Evolutionary conservation across 371 early-diverging fungal genomes (phyloP).

Genomic region (Rhizopus microsporus): DNA sequence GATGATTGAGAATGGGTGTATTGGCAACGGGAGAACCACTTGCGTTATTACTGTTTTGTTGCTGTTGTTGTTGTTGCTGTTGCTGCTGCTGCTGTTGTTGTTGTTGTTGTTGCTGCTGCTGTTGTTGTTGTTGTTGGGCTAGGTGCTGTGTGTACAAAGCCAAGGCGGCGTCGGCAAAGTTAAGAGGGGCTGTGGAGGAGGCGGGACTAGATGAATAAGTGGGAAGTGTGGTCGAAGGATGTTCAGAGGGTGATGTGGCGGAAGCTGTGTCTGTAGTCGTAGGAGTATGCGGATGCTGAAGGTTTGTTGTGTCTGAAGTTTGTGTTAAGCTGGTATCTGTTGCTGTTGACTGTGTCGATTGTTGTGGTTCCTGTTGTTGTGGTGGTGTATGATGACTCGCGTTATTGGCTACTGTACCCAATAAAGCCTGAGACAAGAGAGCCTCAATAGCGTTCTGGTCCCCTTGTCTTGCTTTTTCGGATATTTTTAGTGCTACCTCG

Average conservation of each 20-base stretch:
- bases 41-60: neutral
- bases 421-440: conserved; percentile 41
- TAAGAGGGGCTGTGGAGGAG: conserved; percentile 22
- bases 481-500: conserved; percentile 45
- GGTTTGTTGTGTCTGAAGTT: neutral
- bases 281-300: conserved; percentile 3
- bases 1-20: conserved; percentile 20
- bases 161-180: conserved; percentile 45
- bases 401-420: conserved; percentile 19
- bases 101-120: conserved; percentile 9
- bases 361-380: conserved; percentile 5
- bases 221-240: neutral
- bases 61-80: conserved; percentile 2
- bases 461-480: conserved; percentile 43
- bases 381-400: conserved; percentile 1
- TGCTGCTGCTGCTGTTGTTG: conserved; percentile 1
- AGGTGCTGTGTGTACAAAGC: conserved; percentile 39
- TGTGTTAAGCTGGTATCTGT: neutral
- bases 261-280: conserved; percentile 2
- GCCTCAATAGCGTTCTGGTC: conserved; percentile 48
- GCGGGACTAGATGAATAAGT: conserved; percentile 2
- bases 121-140: conserved; percentile 16
- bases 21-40: conserved; percentile 12
- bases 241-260: neutral
- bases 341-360: neutral